Evolutionary conservation across 306 rosid species (phyloP).

Genomic region (Inga leiocalycina): DNA sequence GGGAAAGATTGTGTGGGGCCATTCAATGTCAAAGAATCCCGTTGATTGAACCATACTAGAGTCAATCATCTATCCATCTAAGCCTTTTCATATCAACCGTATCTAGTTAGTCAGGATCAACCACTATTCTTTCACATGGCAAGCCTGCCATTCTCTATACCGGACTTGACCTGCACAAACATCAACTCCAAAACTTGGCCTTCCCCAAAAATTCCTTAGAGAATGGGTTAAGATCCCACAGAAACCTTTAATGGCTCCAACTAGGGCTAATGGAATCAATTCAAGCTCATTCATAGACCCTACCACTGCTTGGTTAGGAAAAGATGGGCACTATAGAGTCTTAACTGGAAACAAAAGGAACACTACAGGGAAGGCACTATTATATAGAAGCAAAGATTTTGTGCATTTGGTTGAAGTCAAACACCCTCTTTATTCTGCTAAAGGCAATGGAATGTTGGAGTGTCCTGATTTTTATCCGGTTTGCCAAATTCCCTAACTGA

Average conservation of each 20-base stretch:
- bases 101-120: slow-evolving; percentile 97
- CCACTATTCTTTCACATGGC: slow-evolving; percentile 56
- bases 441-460: slow-evolving; percentile 84
- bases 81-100: slow-evolving; percentile 63
- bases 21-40: slow-evolving; percentile 76
- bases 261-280: slow-evolving; percentile 48
- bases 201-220: slow-evolving; percentile 61
- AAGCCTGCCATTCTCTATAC: slow-evolving; percentile 73
- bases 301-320: slow-evolving; percentile 77
- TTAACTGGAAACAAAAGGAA: slow-evolving; percentile 54
- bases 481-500: slow-evolving; percentile 27
- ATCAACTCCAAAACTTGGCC: slow-evolving; percentile 77
- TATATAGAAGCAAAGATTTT: slow-evolving; percentile 69
- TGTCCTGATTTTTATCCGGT: slow-evolving; percentile 84
- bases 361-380: slow-evolving; percentile 54
- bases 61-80: slow-evolving; percentile 68
- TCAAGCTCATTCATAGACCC: slow-evolving; percentile 80
- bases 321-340: slow-evolving; percentile 66
- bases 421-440: slow-evolving; percentile 58
- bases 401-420: slow-evolving; percentile 55
- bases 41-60: slow-evolving; percentile 74
- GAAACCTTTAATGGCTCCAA: slow-evolving; percentile 72
- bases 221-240: slow-evolving; percentile 66
- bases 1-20: slow-evolving; percentile 92
- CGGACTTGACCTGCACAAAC: slow-evolving; percentile 55